Evolutionary conservation across 2,329 filamentous ascomycete species (phyloP).

Genomic region (Hypomyces rosellus): DNA sequence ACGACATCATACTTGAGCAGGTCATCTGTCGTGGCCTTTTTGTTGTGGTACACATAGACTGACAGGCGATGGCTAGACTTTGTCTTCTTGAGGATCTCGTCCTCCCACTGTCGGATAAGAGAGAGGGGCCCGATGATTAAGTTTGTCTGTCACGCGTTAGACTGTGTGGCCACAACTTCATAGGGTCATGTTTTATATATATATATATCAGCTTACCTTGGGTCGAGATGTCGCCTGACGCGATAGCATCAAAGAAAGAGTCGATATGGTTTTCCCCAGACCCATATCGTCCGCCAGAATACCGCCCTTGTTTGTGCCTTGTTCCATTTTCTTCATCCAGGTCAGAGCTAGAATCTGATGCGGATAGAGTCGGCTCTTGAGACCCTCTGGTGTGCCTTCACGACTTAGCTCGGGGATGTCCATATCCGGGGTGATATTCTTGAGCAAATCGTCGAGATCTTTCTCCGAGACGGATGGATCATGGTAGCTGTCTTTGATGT

Average conservation of each 20-base stretch:
- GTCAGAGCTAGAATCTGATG: constrained; percentile 78
- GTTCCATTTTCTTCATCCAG: constrained; percentile 80
- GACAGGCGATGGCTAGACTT: constrained; percentile 52
- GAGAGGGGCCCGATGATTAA: constrained; percentile 76
- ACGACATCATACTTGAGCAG: constrained; percentile 68
- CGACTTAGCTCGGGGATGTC: constrained; percentile 56
- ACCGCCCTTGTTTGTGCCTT: constrained; percentile 72
- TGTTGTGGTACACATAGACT: constrained; percentile 66
- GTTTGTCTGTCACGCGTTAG: constrained; percentile 53
- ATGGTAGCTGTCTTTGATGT: constrained; percentile 30
- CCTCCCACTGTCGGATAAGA: constrained; percentile 76
- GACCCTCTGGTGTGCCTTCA: constrained; percentile 61
- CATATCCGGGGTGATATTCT: constrained; percentile 68
- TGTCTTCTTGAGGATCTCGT: constrained; percentile 68
- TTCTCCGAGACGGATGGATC: constrained; percentile 42
- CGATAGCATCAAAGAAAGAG: constrained; percentile 68
- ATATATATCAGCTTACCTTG: constrained; percentile 23
- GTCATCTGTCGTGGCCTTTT: constrained; percentile 53
- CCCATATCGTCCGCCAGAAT: constrained; percentile 94
- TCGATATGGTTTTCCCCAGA: constrained; percentile 82
- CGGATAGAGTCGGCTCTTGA: constrained; percentile 65
- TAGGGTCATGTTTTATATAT: too few relatives aligned
- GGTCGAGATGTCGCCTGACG: constrained; percentile 47
- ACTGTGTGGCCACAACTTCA: too few relatives aligned
- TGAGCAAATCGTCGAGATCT: constrained; percentile 63